Conservation (phyloP, 371 early-diverging fungal species). For the Basidiobolus meristosporus region DNA sequence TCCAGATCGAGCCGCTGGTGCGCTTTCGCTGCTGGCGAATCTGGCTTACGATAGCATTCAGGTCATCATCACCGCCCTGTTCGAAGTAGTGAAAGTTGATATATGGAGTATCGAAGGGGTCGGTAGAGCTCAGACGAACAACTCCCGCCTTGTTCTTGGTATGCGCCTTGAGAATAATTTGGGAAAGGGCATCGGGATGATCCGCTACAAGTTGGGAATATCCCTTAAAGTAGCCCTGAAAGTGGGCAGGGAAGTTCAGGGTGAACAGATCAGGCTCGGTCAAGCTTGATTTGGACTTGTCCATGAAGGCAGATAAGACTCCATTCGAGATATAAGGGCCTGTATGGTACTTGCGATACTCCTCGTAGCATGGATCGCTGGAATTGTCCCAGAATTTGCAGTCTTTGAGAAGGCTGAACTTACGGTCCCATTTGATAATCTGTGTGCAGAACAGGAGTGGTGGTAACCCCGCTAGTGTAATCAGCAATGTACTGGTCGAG, state of each 20-base stretch:
- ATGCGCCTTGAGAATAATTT: slow-evolving; percentile 2
- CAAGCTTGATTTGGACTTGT: no score
- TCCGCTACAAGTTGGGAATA: not conserved
- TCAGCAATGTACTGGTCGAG: no score
- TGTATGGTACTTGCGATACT: no score
- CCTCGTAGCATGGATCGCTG: no score
- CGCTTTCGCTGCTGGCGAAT: not conserved
- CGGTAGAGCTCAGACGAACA: not conserved
- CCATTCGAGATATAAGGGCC: no score
- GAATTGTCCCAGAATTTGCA: no score
- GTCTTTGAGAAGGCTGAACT: no score
- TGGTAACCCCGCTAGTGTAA: no score
- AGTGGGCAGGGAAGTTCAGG: not conserved
- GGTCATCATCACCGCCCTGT: not conserved
- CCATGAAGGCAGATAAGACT: no score
- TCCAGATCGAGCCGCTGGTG: not conserved
- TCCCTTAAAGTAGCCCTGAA: slow-evolving; percentile 1
- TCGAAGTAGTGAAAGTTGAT: slow-evolving; percentile 2
- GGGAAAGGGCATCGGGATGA: not conserved
- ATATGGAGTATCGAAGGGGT: slow-evolving; percentile 2
- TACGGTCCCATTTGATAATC: no score
- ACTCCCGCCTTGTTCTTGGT: slow-evolving; percentile 1
- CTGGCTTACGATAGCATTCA: not conserved
- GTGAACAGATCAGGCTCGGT: slow-evolving; percentile 1
- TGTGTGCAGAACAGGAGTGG: no score